Evolutionary conservation across 805 yeast species (phyloP).

Genomic region (Monosporozyma aquatica): DNA sequence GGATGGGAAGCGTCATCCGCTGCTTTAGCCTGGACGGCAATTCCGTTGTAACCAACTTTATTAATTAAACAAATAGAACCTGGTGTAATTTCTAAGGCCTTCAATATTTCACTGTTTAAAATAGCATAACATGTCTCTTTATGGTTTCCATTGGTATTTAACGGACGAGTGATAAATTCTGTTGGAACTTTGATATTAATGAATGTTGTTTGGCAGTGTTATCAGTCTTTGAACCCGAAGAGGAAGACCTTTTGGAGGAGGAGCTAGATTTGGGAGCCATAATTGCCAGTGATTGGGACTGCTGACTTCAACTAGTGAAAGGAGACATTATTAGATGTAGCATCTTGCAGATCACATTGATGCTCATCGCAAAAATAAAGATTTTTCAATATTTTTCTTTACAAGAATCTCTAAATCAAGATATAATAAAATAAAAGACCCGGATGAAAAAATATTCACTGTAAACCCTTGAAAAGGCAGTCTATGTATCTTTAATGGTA

Average conservation of each 20-base stretch:
- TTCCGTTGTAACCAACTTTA: constrained; percentile 40
- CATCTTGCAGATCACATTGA: neutral
- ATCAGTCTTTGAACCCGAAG: constrained; percentile 12
- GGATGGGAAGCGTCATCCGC: constrained; percentile 31
- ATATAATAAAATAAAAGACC: too few relatives aligned
- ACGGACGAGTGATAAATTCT: constrained; percentile 34
- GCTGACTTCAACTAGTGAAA: too few relatives aligned
- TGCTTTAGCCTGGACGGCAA: constrained; percentile 35
- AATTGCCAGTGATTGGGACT: too few relatives aligned
- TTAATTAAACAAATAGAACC: constrained; percentile 41
- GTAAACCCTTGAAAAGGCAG: too few relatives aligned
- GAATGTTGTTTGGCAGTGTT: constrained; percentile 12
- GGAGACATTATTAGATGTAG: too few relatives aligned
- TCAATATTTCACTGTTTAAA: constrained; percentile 37
- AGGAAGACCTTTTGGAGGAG: constrained; percentile 21
- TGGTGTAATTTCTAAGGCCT: constrained; percentile 37
- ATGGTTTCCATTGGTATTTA: constrained; percentile 12
- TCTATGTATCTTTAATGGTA: too few relatives aligned
- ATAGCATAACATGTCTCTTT: constrained; percentile 33
- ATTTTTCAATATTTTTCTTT: too few relatives aligned
- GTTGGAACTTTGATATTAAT: constrained; percentile 33
- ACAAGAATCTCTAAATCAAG: too few relatives aligned
- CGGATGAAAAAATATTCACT: too few relatives aligned
- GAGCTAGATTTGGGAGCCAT: constrained; percentile 27
- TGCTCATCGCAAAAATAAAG: constrained; percentile 3